Base-by-base conservation (phyloP, 768 basidiomycete genomes). In the Xanthoconium stramineum region DNA sequence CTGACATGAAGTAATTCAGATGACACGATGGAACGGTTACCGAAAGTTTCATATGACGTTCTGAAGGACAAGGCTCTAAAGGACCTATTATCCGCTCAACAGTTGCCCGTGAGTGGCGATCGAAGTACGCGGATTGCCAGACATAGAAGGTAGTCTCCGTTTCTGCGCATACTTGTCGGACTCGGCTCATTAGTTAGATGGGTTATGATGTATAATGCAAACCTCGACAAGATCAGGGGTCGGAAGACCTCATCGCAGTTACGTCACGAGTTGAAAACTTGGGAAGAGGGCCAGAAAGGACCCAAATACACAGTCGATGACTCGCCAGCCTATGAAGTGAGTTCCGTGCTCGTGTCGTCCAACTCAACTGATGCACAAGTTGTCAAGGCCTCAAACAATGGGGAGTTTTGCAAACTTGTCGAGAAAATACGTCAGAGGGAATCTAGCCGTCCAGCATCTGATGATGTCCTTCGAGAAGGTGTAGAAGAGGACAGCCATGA, bases 191-290 rank as follows among this genome's bases (percentile, higher is more conserved):
- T 46, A 6, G 19, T 30, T 17, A 89, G 88, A 59, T 90, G 86
- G 86, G 78, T 86, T 0, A 83, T 83, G 71, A 65, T 85, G 40
- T 84, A 78, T 61, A 90, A 90, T 57, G 82, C 86, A 30, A 90
- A 89, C 65, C 74, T 88, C 10, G 88, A 90, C 70, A 80, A 79
- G 59, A 76, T 76, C 19, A 49, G 61, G 17, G 72, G 78, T 44
- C 77, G 85, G 30, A 81, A 80, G 64, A 74, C 74, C 17, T 67
- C 75, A 52, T 57, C 66, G 1, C 78, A 80, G 36, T 75, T 89
- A 14, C 75, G 76, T 40, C 64, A 63, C 40, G 85, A 87, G 35
- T 64, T 89, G 64, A 79, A 74, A 59, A 72, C 69, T 61, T 85
- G 83, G 84, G 87, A 88, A 59, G 81, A 76, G 53, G 74, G 69